A percentile compares a stretch with the other conserved stretches of the same genome.
phyloP scores from a whole-genome alignment of 2,329 filamentous ascomycete genomes.

The Fusarium udum region DNA sequence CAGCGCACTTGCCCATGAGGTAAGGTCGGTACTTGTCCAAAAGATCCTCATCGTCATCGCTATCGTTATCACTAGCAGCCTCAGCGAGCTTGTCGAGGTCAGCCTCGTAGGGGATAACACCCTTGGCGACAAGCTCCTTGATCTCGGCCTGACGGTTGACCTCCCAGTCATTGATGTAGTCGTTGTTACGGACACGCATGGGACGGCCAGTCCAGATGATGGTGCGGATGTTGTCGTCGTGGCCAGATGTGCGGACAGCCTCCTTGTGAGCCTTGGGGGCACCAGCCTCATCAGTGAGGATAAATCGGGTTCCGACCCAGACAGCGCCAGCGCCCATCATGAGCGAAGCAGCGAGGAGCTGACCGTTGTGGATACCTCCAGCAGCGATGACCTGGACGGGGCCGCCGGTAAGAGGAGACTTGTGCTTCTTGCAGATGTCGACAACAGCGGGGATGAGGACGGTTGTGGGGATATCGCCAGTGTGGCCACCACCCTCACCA shows the following conservation, averaged over 20 bases:
- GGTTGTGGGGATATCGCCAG: constrained; percentile 90
- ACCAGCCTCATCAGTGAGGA: constrained; percentile 92
- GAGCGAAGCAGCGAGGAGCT: constrained; percentile 86
- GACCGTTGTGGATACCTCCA: constrained; percentile 92
- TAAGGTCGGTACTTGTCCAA: constrained; percentile 92
- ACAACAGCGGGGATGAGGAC: constrained; percentile 93
- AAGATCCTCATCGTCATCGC: constrained; percentile 80
- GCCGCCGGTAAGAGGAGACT: constrained; percentile 84
- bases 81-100: constrained; percentile 84
- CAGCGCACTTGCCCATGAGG: constrained; percentile 96
- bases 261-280: constrained; percentile 95
- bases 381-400: constrained; percentile 93
- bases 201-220: constrained; percentile 99
- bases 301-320: constrained; percentile 97
- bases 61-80: constrained; percentile 72
- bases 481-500: constrained; percentile 96
- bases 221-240: constrained; percentile 95
- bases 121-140: constrained; percentile 88
- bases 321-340: constrained; percentile 93
- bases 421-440: constrained; percentile 80
- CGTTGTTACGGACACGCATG: constrained; percentile 90
- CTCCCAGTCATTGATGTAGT: constrained; percentile 97
- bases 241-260: constrained; percentile 87
- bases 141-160: constrained; percentile 90
- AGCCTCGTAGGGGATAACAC: constrained; percentile 90